A percentile compares a stretch with the other conserved stretches of the same genome.
These are phyloP conservation scores for Reticulascus tulasneorum DNA, from an alignment of 2,329 filamentous ascomycete species.

Conservation along the genomic window DNA sequence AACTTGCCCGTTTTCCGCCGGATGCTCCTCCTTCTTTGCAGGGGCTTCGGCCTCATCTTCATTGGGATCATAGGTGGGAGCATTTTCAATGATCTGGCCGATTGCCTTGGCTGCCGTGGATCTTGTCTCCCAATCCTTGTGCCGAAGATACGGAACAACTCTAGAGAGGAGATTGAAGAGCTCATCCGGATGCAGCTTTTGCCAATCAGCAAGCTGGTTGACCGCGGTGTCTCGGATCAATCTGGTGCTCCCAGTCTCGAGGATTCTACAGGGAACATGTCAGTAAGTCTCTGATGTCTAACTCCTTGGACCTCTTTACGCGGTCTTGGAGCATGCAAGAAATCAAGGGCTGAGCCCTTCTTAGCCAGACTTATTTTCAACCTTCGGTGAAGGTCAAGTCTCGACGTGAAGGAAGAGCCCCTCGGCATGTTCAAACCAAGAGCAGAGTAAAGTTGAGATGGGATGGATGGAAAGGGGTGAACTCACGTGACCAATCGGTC, in stretches of 20 bases:
- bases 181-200: constrained; percentile 97
- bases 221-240: constrained; percentile 96
- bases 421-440: no score
- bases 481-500: constrained; percentile 86
- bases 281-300: constrained; percentile 7
- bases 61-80: constrained; percentile 84
- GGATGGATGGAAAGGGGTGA: constrained; percentile 2
- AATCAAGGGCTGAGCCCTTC: no score
- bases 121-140: constrained; percentile 95
- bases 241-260: constrained; percentile 95
- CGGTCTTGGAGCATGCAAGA: no score
- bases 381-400: constrained; percentile 1
- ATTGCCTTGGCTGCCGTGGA: constrained; percentile 91
- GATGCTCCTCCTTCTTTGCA: constrained; percentile 39
- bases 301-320: constrained; percentile 18
- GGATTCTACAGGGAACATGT: constrained; percentile 58
- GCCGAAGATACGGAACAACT: constrained; percentile 91
- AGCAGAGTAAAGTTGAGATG: no score
- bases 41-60: constrained; percentile 55
- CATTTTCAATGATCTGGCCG: constrained; percentile 88
- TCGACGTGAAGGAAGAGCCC: not conserved
- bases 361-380: not conserved
- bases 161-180: constrained; percentile 91
- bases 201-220: constrained; percentile 93
- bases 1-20: constrained; percentile 37